Evolutionary conservation across 2,329 filamentous ascomycete genomes (phyloP).

Genomic region (Pestalotiopsis sp.): DNA sequence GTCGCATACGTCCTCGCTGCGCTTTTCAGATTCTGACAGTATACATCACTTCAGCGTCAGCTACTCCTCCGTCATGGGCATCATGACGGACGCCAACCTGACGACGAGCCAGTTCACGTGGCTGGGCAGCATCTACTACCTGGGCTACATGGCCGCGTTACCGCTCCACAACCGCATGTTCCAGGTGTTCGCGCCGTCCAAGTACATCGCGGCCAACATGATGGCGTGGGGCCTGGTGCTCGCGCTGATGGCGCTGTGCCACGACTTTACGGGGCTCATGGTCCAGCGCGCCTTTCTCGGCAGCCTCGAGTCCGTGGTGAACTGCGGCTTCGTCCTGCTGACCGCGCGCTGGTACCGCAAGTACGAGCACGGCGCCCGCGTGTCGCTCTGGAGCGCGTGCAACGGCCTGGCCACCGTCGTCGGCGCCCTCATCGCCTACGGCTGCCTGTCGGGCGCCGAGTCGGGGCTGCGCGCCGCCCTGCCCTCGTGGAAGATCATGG

Average conservation of each 20-base stretch:
- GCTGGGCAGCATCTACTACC: conserved; percentile 25
- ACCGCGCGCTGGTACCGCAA: conserved; percentile 8
- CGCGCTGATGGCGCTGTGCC: conserved; percentile 22
- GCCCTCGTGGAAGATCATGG: conserved; percentile 31
- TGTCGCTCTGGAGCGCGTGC: neutral
- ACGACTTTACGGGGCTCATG: conserved; percentile 24
- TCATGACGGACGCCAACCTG: conserved; percentile 53
- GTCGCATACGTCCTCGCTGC: neutral
- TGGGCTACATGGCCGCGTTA: conserved; percentile 26
- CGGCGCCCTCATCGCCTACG: conserved; percentile 30
- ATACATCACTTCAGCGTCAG: neutral
- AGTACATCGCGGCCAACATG: conserved; percentile 25
- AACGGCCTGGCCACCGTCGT: conserved; percentile 26
- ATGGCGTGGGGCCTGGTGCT: conserved; percentile 18
- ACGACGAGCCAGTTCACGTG: conserved; percentile 6
- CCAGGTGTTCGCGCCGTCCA: conserved; percentile 26
- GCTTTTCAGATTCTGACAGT: neutral
- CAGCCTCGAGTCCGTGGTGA: conserved; percentile 15
- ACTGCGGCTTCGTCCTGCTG: conserved; percentile 17
- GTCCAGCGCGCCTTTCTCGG: conserved; percentile 17
- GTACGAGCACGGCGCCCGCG: conserved; percentile 8
- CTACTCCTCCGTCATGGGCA: conserved; percentile 11
- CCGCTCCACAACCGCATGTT: conserved; percentile 26
- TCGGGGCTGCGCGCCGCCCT: conserved; percentile 27
- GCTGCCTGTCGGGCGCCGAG: neutral